Evolutionary conservation across 495 filamentous ascomycete species (phyloP).

Genomic region (Xylaria telfairii): DNA sequence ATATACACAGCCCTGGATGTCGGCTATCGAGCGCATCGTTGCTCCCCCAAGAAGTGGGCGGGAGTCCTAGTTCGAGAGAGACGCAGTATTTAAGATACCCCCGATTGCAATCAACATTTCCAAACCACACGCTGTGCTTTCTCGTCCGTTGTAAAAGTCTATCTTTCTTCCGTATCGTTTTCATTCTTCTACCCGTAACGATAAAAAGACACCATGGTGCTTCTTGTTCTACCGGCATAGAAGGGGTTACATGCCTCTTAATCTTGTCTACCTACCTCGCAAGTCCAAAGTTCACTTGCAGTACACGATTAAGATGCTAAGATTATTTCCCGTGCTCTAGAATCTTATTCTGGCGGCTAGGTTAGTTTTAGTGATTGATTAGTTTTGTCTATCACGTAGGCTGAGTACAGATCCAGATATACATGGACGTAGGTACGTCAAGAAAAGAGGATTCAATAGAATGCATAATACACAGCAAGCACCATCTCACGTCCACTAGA

Average conservation of each 20-base stretch:
- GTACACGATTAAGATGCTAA: not conserved
- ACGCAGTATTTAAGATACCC: not conserved
- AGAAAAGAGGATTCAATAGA: not conserved
- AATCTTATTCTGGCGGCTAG: not conserved
- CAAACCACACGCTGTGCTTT: not conserved
- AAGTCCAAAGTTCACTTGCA: not conserved
- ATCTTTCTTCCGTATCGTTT: not conserved
- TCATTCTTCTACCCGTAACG: not conserved
- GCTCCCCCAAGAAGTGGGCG: not conserved
- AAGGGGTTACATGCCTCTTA: not conserved
- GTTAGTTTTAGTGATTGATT: not conserved
- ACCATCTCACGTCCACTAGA: not conserved
- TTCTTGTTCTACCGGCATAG: not conserved
- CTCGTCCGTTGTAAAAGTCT: not conserved
- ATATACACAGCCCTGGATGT: not conserved
- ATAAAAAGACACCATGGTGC: not conserved
- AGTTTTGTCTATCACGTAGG: not conserved
- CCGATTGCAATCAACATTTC: not conserved
- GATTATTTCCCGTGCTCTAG: not conserved
- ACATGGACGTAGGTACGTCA: not conserved
- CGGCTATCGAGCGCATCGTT: not conserved
- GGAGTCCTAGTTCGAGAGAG: not conserved
- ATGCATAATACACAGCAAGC: not conserved
- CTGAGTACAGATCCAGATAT: not conserved
- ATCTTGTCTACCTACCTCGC: not conserved